These are phyloP conservation scores for Penicillium daleae DNA, from an alignment of 495 filamentous ascomycete genomes.

Conservation along the genomic window DNA sequence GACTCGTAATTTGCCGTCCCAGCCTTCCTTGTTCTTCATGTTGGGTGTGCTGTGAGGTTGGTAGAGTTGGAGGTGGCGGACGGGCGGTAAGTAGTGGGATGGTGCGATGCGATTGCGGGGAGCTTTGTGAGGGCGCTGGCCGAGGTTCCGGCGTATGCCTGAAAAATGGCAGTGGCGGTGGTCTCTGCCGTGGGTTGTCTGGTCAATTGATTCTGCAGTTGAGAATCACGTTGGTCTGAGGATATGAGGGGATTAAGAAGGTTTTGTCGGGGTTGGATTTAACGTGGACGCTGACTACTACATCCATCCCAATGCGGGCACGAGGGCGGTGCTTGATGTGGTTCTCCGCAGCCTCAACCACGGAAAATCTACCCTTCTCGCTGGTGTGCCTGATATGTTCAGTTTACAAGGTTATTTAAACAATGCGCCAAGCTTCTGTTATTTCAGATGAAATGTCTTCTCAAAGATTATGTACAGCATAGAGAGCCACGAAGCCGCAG, in stretches of 20 bases:
- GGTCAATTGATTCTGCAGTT: background rate
- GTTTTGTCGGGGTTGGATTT: background rate
- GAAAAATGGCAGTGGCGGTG: slow-evolving; percentile 6
- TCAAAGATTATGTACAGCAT: slow-evolving; percentile 43
- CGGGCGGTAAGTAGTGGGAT: slow-evolving; percentile 19
- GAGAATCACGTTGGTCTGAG: background rate
- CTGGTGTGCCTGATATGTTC: background rate
- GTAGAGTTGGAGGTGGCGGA: slow-evolving; percentile 20
- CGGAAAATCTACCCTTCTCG: background rate
- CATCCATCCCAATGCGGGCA: slow-evolving; percentile 23
- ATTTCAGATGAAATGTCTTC: slow-evolving; percentile 23
- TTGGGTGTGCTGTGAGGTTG: slow-evolving; percentile 21
- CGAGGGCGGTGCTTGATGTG: slow-evolving; percentile 17
- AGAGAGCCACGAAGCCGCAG: slow-evolving; percentile 33
- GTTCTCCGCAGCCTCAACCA: background rate
- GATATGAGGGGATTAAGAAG: background rate
- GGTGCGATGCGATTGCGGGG: slow-evolving; percentile 29
- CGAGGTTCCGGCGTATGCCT: slow-evolving; percentile 10
- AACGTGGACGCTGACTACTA: slow-evolving; percentile 19
- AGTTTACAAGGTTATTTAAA: background rate
- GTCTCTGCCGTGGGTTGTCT: background rate
- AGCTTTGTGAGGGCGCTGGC: slow-evolving; percentile 20
- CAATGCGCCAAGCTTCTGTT: slow-evolving; percentile 19
- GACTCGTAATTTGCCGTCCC: slow-evolving; percentile 89
- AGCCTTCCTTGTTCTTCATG: slow-evolving; percentile 74